Evolutionary conservation across 2,329 filamentous ascomycete genomes (phyloP).

Genomic region (Hymenotorrendiella dingleyae): DNA sequence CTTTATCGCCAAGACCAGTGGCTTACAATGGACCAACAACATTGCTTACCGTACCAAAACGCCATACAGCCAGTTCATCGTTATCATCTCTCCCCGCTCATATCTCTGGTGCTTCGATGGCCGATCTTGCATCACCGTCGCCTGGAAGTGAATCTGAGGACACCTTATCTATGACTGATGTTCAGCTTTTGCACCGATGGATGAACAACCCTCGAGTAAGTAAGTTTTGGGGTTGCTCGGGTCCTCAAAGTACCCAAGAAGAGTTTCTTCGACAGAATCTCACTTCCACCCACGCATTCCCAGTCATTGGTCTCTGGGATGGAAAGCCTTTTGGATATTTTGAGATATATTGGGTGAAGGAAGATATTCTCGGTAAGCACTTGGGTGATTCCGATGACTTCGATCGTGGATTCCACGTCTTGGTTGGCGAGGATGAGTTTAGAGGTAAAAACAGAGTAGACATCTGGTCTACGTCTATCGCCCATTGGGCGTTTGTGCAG

Average conservation of each 20-base stretch:
- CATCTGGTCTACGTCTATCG: conserved; percentile 75
- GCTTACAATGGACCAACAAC: conserved; percentile 54
- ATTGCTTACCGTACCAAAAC: conserved; percentile 22
- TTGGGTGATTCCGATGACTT: conserved; percentile 70
- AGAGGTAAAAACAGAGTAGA: conserved; percentile 70
- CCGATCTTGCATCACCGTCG: conserved; percentile 34
- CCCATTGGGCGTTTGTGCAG: conserved; percentile 77
- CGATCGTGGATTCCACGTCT: conserved; percentile 80
- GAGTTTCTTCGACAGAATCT: conserved; percentile 64
- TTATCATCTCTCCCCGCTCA: conserved; percentile 28
- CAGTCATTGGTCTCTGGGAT: conserved; percentile 89
- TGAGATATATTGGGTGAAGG: conserved; percentile 97
- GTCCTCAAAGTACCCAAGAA: conserved; percentile 49
- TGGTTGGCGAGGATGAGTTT: conserved; percentile 90
- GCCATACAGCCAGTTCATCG: conserved; percentile 23
- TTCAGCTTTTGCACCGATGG: conserved; percentile 75
- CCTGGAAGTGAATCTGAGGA: conserved; percentile 32
- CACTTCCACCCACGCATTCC: conserved; percentile 70
- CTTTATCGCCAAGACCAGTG: conserved; percentile 56
- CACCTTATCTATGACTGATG: conserved; percentile 41
- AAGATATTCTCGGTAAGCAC: conserved; percentile 70
- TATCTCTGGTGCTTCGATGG: conserved; percentile 32
- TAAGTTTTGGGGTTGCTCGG: conserved; percentile 74
- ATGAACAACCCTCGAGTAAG: conserved; percentile 80
- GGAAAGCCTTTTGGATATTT: conserved; percentile 95